Base-by-base conservation (phyloP, 768 basidiomycete species). In the Trametes villosa region DNA sequence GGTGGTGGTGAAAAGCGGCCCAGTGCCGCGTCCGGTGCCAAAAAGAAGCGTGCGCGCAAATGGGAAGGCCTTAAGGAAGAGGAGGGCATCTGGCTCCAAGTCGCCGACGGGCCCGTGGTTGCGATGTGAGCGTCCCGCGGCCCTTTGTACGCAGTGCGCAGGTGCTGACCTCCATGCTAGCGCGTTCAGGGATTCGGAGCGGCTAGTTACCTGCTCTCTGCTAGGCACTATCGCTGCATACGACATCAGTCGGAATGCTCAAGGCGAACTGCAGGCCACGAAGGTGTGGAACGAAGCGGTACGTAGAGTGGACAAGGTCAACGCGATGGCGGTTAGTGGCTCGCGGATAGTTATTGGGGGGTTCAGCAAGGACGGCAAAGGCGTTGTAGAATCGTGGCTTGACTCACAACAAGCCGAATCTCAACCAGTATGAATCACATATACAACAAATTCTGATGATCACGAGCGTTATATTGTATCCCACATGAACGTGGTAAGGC, bases 61-160 rank as follows among this genome's bases (percentile, higher is more conserved):
- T 94, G 92, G 91, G 83, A 85, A 60, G 92, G 92, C 2, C 74
- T 92, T 24, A 77, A 79, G 48, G 71, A 70, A 26, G 78, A 81
- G 0, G 78, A 78, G 44, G 80, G 80, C 22, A 49, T 79, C 41
- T 66, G 81, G 29, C 63, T 75, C 42, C 81, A 86, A 57, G 77
- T 86, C 18, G 88, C 87, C 1, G 83, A 89, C 59, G 92, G 91
- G 0, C 92, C 92, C 24, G 75, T 94, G 29, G 88, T 90, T 45
- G 83, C 84, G 11, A 62, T 89, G 92, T 91, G 71, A 54, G 86
- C 17, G 6, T 30, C n/a, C n/a, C n/a, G n/a, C n/a, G n/a, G n/a
- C n/a, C n/a, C 11, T 48, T 48, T n/a, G 6, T 38, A 26, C 27
- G 27, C 2, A n/a, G 26, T 30, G 49, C 17, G 20, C 40, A 36